These are phyloP conservation scores for Gentiana dahurica DNA, from an alignment of 257 asterid genomes.

Conservation along the genomic window DNA sequence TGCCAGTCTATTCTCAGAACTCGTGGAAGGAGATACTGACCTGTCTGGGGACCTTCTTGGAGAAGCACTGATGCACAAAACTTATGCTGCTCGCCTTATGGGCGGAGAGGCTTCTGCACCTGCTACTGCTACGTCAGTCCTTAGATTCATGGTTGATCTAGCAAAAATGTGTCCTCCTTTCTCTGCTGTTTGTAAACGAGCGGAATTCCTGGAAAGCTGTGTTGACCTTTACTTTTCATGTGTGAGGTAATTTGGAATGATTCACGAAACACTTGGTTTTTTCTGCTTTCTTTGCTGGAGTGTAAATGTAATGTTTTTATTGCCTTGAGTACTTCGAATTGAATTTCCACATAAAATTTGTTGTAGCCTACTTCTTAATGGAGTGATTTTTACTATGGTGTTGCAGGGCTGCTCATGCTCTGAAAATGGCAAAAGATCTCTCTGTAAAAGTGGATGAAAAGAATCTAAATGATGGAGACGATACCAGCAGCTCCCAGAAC, in stretches of 20 bases:
- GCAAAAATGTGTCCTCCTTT: slow-evolving; percentile 98
- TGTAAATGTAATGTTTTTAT: background rate
- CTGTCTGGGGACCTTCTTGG: slow-evolving; percentile 95
- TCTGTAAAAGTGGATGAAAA: slow-evolving; percentile 57
- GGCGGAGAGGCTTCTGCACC: slow-evolving; percentile 99
- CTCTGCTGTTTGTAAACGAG: slow-evolving; percentile 78
- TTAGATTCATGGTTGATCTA: slow-evolving; percentile 97
- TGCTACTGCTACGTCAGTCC: slow-evolving; percentile 95
- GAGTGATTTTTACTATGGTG: background rate
- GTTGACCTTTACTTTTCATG: slow-evolving; percentile 93
- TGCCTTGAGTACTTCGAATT: background rate
- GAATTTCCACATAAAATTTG: no score
- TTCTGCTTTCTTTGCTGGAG: background rate
- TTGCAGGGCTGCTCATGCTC: slow-evolving; percentile 89
- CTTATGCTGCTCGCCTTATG: slow-evolving; percentile 99
- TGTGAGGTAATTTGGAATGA: slow-evolving; percentile 52
- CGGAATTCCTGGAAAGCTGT: slow-evolving; percentile 92
- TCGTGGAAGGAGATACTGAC: slow-evolving; percentile 72
- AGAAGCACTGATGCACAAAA: slow-evolving; percentile 98
- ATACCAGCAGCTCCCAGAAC: slow-evolving; percentile 74
- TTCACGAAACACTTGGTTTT: background rate
- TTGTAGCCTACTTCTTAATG: background rate
- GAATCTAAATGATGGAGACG: slow-evolving; percentile 62
- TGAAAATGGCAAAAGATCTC: slow-evolving; percentile 84
- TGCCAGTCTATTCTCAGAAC: slow-evolving; percentile 90